Evolutionary conservation across 139 green algal species (phyloP).

Genomic region (Picocystis salinarum): DNA sequence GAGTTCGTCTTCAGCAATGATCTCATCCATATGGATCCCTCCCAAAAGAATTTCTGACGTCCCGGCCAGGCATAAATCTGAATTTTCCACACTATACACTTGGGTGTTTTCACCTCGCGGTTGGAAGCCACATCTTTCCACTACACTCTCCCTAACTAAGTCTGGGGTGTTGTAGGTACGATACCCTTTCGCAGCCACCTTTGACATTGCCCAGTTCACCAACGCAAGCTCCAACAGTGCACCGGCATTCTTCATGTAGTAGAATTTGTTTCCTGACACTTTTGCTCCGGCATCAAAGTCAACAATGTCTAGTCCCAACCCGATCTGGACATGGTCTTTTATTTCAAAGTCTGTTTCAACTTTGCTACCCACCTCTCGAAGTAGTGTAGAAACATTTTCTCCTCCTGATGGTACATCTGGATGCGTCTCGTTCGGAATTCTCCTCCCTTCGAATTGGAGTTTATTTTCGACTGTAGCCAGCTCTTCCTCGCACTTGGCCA

Average conservation of each 20-base stretch:
- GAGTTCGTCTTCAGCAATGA: constrained; percentile 57
- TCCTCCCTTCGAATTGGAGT: constrained; percentile 78
- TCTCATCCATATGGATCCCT: constrained; percentile 39
- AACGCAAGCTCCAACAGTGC: constrained; percentile 91
- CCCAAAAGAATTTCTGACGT: constrained; percentile 89
- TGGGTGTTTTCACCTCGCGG: constrained; percentile 79
- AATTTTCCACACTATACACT: constrained; percentile 70
- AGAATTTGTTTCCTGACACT: constrained; percentile 78
- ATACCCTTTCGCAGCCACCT: constrained; percentile 9
- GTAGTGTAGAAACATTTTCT: constrained; percentile 42
- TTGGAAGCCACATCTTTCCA: constrained; percentile 98
- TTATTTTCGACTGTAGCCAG: constrained; percentile 25
- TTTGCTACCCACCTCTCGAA: constrained; percentile 6
- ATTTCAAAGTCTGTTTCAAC: background rate
- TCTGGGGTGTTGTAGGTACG: constrained; percentile 53
- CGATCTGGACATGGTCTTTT: constrained; percentile 23
- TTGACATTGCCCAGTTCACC: constrained; percentile 62
- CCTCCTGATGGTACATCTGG: constrained; percentile 60
- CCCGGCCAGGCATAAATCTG: constrained; percentile 73
- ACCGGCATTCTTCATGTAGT: constrained; percentile 75
- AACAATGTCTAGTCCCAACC: constrained; percentile 18
- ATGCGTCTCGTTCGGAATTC: constrained; percentile 85
- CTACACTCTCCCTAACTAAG: constrained; percentile 62
- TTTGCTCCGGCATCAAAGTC: constrained; percentile 63
- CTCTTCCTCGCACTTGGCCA: constrained; percentile 46